Conservation (phyloP, 371 early-diverging fungal genomes). For the Rhizopus delemar region DNA sequence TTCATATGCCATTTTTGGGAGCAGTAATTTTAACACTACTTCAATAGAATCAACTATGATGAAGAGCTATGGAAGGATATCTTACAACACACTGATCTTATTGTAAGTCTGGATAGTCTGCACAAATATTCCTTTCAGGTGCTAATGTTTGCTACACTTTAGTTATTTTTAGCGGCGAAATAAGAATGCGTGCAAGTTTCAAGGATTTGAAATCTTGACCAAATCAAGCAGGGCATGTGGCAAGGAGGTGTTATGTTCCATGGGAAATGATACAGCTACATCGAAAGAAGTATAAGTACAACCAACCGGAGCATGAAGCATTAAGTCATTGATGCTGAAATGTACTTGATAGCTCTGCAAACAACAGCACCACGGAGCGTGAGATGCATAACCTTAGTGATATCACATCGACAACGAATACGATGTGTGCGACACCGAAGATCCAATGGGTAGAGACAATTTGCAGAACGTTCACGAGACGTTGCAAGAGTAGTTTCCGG, state of each 20-base stretch:
- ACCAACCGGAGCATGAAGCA: neutral
- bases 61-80: too few relatives aligned
- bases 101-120: too few relatives aligned
- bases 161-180: slow-evolving; percentile 1
- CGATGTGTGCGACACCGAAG: neutral
- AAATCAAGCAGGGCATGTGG: slow-evolving; percentile 1
- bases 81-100: too few relatives aligned
- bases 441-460: neutral
- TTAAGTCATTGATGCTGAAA: neutral
- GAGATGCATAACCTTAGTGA: neutral
- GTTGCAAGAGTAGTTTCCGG: neutral
- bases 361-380: neutral
- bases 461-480: neutral
- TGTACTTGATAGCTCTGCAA: neutral
- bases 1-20: too few relatives aligned
- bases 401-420: neutral
- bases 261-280: neutral
- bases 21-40: too few relatives aligned
- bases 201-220: neutral
- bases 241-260: neutral
- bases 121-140: too few relatives aligned
- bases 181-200: slow-evolving; percentile 2
- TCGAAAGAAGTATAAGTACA: slow-evolving; percentile 1
- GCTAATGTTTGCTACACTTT: neutral
- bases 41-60: too few relatives aligned